These are phyloP conservation scores for Phallus indusiatus DNA, from an alignment of 768 basidiomycete species.

Conservation along the genomic window DNA sequence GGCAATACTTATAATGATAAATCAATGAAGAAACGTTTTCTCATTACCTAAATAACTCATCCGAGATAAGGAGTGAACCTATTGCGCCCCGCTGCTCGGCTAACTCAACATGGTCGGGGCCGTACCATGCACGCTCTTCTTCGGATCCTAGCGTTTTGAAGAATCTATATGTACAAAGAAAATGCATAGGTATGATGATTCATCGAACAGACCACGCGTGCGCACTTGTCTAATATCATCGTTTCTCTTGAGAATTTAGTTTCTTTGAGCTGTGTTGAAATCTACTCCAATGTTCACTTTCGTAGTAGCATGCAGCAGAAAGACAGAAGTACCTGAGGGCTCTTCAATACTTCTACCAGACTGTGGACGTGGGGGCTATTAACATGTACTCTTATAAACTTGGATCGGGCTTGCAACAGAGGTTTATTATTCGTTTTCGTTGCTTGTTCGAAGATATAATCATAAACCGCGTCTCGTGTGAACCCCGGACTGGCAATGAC, in stretches of 20 bases:
- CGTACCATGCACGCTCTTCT: conserved; percentile 98
- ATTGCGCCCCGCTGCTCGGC: conserved; percentile 92
- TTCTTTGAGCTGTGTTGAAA: conserved; percentile 71
- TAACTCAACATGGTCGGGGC: conserved; percentile 84
- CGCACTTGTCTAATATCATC: conserved; percentile 77
- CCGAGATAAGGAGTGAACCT: conserved; percentile 89
- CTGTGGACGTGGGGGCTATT: conserved; percentile 94
- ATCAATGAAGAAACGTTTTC: not conserved
- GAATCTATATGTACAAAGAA: conserved; percentile 48
- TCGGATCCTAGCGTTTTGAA: conserved; percentile 95
- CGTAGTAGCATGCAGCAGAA: not conserved
- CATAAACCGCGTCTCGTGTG: conserved; percentile 81
- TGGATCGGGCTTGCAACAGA: conserved; percentile 69
- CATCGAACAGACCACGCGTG: not conserved
- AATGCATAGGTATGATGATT: not conserved
- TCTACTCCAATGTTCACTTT: conserved; percentile 30
- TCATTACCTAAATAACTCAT: conserved; percentile 79
- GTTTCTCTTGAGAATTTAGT: conserved; percentile 97
- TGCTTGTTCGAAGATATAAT: conserved; percentile 78
- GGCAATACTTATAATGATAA: not conserved
- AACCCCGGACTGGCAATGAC: conserved; percentile 97
- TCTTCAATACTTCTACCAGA: conserved; percentile 86
- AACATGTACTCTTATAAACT: conserved; percentile 85
- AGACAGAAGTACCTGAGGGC: conserved; percentile 66
- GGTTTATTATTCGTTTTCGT: conserved; percentile 71